Evolutionary conservation across 1,284 basidiomycete genomes (phyloP), one percentile per base, ranked within the genome.

Genomic region (Leccinum pachyderme): DNA sequence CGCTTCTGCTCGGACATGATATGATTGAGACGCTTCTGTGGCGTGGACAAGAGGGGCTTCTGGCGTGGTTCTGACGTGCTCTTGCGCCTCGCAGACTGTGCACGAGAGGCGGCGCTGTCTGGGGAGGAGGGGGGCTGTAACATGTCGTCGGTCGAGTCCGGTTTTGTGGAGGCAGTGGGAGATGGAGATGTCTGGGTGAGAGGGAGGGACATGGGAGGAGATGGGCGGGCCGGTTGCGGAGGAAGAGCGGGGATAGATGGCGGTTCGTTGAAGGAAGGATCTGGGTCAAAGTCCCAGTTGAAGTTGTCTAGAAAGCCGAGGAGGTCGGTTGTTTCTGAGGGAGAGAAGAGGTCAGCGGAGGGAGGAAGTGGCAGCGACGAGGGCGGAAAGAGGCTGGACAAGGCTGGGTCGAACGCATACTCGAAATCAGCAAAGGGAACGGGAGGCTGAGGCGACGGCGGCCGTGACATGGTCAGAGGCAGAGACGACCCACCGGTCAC

Each of bases 1-100:
- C 92, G 85, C 70, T 93, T 93, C 73, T 95, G 93, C 73, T 95
- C 92, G 11, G 89, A 92, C 77, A 93, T 87, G 75, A 95, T 95
- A 74, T 95, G 92, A 70, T 95, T 95, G n/a, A 93, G 83, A 28
- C 93, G 84, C 71, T 95, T 95, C 69, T 95, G 92, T 0, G 90
- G 91, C 8, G 85, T 87, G 8, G 90, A 89, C 24, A 95, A 78
- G 8, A 92, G 77, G 0, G 83, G 76, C 60, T 86, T 86, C 58
- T 62, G 67, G 33, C 54, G 54, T 6, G 59, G 46, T 5, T 65
- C 64, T 7, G 68, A 59, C n/a, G 53, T 37, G 48, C 54, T 52
- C 39, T 70, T 72, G 2, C 62, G 67, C 15, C 54, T 59, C 11
- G 48, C 50, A 5, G 68, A 55, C 9, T 61, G 55, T 13, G 64